Evolutionary conservation across 371 early-diverging fungal species (phyloP).

Genomic region (Apophysomyces variabilis): DNA sequence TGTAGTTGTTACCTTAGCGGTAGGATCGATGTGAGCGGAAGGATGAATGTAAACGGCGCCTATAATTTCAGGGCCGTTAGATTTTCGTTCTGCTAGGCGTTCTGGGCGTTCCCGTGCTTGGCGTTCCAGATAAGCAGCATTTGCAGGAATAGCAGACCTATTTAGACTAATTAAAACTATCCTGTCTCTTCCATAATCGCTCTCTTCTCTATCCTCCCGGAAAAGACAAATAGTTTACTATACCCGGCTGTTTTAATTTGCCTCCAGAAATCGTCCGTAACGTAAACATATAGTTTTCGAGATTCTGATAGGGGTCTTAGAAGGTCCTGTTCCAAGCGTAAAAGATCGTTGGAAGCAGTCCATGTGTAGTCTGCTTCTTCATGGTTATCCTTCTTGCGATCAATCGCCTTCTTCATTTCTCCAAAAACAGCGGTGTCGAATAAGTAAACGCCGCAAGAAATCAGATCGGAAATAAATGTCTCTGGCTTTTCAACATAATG

Average conservation of each 20-base stretch:
- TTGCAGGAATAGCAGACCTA: conserved; percentile 93
- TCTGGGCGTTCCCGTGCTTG: conserved; percentile 65
- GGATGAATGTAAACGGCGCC: conserved; percentile 95
- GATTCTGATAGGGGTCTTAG: conserved; percentile 82
- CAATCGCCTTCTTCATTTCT: conserved; percentile 78
- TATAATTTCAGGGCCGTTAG: conserved; percentile 79
- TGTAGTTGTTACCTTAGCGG: conserved; percentile 73
- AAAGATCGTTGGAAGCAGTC: conserved; percentile 66
- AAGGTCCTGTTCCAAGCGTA: conserved; percentile 92
- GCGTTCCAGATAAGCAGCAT: conserved; percentile 87
- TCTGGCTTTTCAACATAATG: conserved; percentile 99
- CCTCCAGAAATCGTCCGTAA: conserved; percentile 87
- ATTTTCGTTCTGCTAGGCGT: conserved; percentile 59
- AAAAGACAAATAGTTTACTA: conserved; percentile 6
- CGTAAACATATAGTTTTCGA: conserved; percentile 81
- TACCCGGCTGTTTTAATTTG: conserved; percentile 95
- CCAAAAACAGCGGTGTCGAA: conserved; percentile 86
- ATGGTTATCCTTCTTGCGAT: conserved; percentile 56
- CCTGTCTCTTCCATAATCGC: not conserved
- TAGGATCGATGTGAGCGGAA: conserved; percentile 89
- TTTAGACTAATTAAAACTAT: not conserved
- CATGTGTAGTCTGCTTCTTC: conserved; percentile 61
- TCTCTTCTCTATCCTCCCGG: too few species aligned
- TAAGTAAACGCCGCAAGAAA: conserved; percentile 93
- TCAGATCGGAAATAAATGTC: conserved; percentile 90